These are phyloP conservation scores for Daedaleopsis sinensis DNA, from an alignment of 768 basidiomycete genomes.

Conservation along the genomic window DNA sequence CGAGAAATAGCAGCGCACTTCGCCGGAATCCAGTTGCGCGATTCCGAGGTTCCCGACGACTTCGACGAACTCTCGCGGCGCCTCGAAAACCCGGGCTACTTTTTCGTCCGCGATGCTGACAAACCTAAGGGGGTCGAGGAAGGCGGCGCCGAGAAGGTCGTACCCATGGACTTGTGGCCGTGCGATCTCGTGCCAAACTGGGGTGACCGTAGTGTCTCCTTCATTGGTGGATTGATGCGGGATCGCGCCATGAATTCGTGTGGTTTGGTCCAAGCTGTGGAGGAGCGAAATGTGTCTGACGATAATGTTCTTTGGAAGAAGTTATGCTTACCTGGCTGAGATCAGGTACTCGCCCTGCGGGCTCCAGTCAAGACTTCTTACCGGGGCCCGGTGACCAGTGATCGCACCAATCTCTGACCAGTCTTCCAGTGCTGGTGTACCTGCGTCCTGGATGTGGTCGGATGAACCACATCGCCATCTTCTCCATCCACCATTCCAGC, in stretches of 20 bases:
- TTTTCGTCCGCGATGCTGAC: constrained; percentile 96
- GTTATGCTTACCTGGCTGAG: constrained; percentile 69
- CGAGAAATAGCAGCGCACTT: constrained; percentile 41
- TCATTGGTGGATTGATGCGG: constrained; percentile 20
- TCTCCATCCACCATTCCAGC: constrained; percentile 95
- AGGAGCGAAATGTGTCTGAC: background rate
- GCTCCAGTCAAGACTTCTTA: constrained; percentile 86
- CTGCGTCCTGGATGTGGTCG: background rate
- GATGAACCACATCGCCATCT: constrained; percentile 63
- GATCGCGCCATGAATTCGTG: constrained; percentile 78
- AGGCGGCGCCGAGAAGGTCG: constrained; percentile 80
- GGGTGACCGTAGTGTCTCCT: constrained; percentile 7
- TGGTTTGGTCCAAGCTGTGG: constrained; percentile 85
- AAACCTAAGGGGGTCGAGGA: constrained; percentile 76
- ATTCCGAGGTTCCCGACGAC: constrained; percentile 55
- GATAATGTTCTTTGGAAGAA: background rate
- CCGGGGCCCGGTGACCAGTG: constrained; percentile 82
- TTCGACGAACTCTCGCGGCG: constrained; percentile 79
- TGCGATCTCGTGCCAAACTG: constrained; percentile 82
- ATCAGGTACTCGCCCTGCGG: constrained; percentile 84
- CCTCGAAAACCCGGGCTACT: constrained; percentile 91
- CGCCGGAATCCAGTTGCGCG: constrained; percentile 48
- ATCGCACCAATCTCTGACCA: constrained; percentile 85
- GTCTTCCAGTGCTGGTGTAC: constrained; percentile 34
- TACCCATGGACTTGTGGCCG: constrained; percentile 98